phyloP scores from a whole-genome alignment of 768 basidiomycete species.

The Basidioascus undulatus region DNA sequence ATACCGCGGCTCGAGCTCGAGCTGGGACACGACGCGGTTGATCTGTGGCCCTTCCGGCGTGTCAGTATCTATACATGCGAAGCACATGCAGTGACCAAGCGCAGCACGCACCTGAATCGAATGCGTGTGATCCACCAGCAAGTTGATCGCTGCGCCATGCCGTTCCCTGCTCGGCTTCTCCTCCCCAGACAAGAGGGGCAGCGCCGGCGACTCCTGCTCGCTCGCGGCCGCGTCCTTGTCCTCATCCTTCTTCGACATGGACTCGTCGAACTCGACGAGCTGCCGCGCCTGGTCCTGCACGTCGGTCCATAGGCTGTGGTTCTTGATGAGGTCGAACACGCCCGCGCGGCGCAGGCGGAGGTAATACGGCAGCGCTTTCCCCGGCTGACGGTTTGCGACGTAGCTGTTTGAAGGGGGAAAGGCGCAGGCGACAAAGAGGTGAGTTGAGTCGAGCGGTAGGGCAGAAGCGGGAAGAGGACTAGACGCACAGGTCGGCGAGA shows the following conservation, averaged over 20 bases:
- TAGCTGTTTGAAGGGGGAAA: conserved; percentile 27
- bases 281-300: conserved; percentile 81
- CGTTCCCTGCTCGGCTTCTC: conserved; percentile 9
- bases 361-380: conserved; percentile 77
- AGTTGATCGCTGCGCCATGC: conserved; percentile 51
- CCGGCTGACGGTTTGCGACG: conserved; percentile 67
- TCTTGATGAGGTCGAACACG: conserved; percentile 82
- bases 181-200: neutral
- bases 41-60: conserved; percentile 38
- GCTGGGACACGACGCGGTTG: conserved; percentile 63
- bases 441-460: neutral
- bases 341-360: conserved; percentile 62
- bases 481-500: conserved; percentile 56
- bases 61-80: neutral
- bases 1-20: conserved; percentile 48
- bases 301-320: conserved; percentile 79
- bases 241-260: conserved; percentile 38
- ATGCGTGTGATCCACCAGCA: conserved; percentile 82
- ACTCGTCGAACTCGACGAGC: conserved; percentile 83
- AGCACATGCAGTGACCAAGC: neutral
- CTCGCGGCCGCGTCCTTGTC: conserved; percentile 13
- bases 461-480: neutral
- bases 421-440: neutral
- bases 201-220: neutral
- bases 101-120: conserved; percentile 58